Conservation (phyloP, 2,329 filamentous ascomycete species). For the Westerdykella sp. region DNA sequence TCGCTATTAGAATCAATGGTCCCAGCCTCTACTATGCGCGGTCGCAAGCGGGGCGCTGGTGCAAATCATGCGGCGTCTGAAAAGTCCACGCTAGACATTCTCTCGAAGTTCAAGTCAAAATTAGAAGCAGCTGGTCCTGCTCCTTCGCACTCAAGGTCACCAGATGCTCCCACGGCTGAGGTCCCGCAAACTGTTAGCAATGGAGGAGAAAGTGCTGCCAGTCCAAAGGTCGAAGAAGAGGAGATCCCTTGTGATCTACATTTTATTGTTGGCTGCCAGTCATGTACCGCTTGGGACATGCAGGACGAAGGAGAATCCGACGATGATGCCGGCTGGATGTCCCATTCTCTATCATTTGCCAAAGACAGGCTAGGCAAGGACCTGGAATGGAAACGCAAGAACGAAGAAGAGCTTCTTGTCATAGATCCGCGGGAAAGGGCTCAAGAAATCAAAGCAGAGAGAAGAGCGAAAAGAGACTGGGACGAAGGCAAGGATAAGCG, state of each 20-base stretch:
- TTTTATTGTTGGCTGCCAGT: conserved; percentile 93
- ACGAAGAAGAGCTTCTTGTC: conserved; percentile 83
- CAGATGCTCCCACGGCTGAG: conserved; percentile 15
- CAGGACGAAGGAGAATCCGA: conserved; percentile 56
- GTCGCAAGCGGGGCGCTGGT: conserved; percentile 62
- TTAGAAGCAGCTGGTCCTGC: conserved; percentile 46
- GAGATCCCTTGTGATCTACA: conserved; percentile 76
- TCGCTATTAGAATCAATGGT: conserved; percentile 68
- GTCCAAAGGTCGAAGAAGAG: conserved; percentile 24
- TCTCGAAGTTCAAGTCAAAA: conserved; percentile 74
- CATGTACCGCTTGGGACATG: conserved; percentile 79
- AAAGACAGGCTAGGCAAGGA: conserved; percentile 89
- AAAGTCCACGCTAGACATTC: conserved; percentile 54
- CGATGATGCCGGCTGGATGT: conserved; percentile 69
- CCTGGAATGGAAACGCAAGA: conserved; percentile 80
- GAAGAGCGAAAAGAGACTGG: conserved; percentile 41
- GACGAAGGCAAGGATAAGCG: conserved; percentile 20
- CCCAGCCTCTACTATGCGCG: conserved; percentile 62
- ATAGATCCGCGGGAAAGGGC: conserved; percentile 87
- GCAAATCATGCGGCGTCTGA: conserved; percentile 53
- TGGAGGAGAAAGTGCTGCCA: conserved; percentile 4
- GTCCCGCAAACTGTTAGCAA: conserved; percentile 13
- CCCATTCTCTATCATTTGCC: conserved; percentile 75
- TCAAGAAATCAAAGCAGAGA: conserved; percentile 58
- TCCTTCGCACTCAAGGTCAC: conserved; percentile 26